Conservation (phyloP, 1,284 basidiomycete species). For the Rhizopogon hawkerae region DNA sequence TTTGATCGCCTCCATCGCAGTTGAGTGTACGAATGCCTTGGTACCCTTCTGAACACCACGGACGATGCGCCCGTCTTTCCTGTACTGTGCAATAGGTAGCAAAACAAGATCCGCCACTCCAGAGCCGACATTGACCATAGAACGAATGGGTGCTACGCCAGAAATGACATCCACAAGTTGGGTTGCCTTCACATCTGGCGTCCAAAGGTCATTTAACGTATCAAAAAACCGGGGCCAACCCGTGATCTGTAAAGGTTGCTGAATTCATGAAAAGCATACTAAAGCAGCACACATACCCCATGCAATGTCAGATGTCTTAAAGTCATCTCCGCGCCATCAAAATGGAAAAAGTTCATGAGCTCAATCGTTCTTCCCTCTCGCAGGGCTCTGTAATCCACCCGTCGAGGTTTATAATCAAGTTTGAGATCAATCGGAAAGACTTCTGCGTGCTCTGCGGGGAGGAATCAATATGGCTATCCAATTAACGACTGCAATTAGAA, state of each 20-base stretch:
- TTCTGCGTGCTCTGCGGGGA: conserved; percentile 70
- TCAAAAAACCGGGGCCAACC: conserved; percentile 87
- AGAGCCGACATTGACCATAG: conserved; percentile 92
- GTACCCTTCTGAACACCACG: conserved; percentile 93
- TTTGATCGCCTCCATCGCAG: conserved; percentile 90
- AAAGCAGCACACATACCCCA: conserved; percentile 54
- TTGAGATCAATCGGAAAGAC: conserved; percentile 88
- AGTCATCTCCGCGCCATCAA: conserved; percentile 98
- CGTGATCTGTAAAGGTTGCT: conserved; percentile 51
- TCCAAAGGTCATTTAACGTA: conserved; percentile 94
- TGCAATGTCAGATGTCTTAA: conserved; percentile 85
- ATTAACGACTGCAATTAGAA: background rate
- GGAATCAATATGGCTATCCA: background rate
- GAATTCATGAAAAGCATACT: conserved; percentile 1
- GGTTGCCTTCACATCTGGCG: conserved; percentile 97
- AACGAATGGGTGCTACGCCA: conserved; percentile 93
- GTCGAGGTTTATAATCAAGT: conserved; percentile 96
- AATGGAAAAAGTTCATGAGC: conserved; percentile 99
- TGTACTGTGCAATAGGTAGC: conserved; percentile 94
- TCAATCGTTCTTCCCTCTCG: conserved; percentile 90
- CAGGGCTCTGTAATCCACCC: conserved; percentile 91
- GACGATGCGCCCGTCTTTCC: conserved; percentile 90
- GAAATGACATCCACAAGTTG: conserved; percentile 96
- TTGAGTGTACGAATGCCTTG: conserved; percentile 85
- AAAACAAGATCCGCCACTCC: conserved; percentile 94